Conservation (phyloP, 2,329 filamentous ascomycete genomes). For the Alternaria conjuncta region DNA sequence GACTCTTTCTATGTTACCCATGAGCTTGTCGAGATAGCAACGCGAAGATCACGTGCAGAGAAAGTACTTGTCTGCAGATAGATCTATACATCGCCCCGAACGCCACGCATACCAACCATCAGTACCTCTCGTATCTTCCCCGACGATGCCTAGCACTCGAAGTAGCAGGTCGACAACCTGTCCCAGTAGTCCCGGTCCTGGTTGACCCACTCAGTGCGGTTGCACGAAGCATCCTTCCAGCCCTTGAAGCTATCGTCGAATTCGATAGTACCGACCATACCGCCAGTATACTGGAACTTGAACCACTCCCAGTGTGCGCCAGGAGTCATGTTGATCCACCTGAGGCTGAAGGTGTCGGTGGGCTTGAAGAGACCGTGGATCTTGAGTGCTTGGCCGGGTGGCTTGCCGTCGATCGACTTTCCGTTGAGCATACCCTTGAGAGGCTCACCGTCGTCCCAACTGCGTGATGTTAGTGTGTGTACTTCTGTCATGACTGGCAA, state of each 20-base stretch:
- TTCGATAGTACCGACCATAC: not conserved
- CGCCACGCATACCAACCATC: not conserved
- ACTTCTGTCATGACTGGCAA: not conserved
- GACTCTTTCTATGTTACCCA: not conserved
- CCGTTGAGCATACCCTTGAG: not conserved
- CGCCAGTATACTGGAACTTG: not conserved
- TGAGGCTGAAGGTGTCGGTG: not conserved
- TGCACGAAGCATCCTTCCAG: not conserved
- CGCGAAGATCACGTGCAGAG: not conserved
- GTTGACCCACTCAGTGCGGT: not conserved
- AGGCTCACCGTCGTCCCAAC: not conserved
- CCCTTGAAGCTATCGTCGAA: not conserved
- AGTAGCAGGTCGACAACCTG: not conserved
- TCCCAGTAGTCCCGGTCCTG: not conserved
- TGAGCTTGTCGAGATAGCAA: not conserved
- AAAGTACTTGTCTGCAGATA: not conserved
- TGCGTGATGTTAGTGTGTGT: not conserved
- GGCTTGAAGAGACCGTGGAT: not conserved
- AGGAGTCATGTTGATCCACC: not conserved
- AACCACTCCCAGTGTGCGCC: not conserved
- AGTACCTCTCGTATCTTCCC: not conserved
- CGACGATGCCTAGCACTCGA: not conserved
- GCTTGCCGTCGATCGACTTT: not conserved
- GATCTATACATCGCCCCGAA: not conserved
- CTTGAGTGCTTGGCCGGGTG: not conserved